Conservation (phyloP, 805 yeast genomes). For the Hanseniaspora lachancei region DNA sequence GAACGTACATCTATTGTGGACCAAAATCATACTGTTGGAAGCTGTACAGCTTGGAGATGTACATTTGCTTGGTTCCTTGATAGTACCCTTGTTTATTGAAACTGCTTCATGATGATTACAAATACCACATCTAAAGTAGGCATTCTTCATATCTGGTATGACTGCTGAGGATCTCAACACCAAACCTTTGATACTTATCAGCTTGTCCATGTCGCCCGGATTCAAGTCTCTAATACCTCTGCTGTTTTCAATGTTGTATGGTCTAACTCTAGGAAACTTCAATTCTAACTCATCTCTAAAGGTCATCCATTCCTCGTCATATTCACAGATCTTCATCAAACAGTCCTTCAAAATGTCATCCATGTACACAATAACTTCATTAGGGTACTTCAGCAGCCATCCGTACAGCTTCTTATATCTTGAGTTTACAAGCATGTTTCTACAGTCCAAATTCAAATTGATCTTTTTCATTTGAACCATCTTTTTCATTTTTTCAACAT, state of each 20-base stretch:
- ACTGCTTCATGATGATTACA: slow-evolving; percentile 88
- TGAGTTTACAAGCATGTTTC: slow-evolving; percentile 62
- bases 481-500: slow-evolving; percentile 56
- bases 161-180: slow-evolving; percentile 79
- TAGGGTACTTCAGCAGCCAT: slow-evolving; percentile 85
- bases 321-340: slow-evolving; percentile 60
- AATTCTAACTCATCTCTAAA: slow-evolving; percentile 59
- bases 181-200: slow-evolving; percentile 81
- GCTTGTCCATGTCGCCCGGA: slow-evolving; percentile 87
- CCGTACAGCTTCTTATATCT: slow-evolving; percentile 67
- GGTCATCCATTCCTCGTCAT: slow-evolving; percentile 34
- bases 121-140: slow-evolving; percentile 87
- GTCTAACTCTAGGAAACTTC: slow-evolving; percentile 73
- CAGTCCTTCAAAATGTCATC: slow-evolving; percentile 89
- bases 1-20: slow-evolving; percentile 85
- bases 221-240: slow-evolving; percentile 85
- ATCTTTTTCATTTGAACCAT: slow-evolving; percentile 71
- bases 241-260: slow-evolving; percentile 61
- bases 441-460: slow-evolving; percentile 72
- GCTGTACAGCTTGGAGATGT: slow-evolving; percentile 80
- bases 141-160: slow-evolving; percentile 95
- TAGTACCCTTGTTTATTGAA: slow-evolving; percentile 87
- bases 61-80: slow-evolving; percentile 84
- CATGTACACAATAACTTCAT: slow-evolving; percentile 94
- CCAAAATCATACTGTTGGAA: slow-evolving; percentile 71